Evolutionary conservation across 352 stramenopile species (phyloP).

Genomic region (Plasmopara viticola): DNA sequence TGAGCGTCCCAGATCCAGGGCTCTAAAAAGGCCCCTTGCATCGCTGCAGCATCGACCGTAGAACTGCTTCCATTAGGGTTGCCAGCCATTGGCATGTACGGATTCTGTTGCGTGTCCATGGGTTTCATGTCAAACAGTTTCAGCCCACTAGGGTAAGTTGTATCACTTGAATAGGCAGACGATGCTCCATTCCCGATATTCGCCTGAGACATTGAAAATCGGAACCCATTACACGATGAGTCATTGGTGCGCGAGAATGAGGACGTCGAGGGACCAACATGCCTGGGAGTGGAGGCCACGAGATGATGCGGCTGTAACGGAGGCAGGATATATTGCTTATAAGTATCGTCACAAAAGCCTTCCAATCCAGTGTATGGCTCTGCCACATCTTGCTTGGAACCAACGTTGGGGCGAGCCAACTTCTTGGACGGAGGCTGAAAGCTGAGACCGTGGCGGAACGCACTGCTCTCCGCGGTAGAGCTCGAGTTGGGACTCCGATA

Average conservation of each 20-base stretch:
- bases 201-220: slow-evolving; percentile 15
- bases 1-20: slow-evolving; percentile 60
- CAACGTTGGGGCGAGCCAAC: slow-evolving; percentile 29
- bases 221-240: slow-evolving; percentile 25
- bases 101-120: slow-evolving; percentile 25
- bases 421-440: slow-evolving; percentile 55
- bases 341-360: slow-evolving; percentile 42
- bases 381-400: slow-evolving; percentile 15
- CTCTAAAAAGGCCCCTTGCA: slow-evolving; percentile 50
- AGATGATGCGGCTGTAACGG: slow-evolving; percentile 38
- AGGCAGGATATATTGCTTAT: slow-evolving; percentile 44
- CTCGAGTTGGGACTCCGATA: slow-evolving; percentile 28
- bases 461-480: slow-evolving; percentile 18
- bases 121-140: slow-evolving; percentile 28
- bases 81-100: slow-evolving; percentile 15
- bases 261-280: slow-evolving; percentile 1
- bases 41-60: slow-evolving; percentile 25
- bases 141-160: slow-evolving; percentile 7
- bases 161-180: slow-evolving; percentile 5
- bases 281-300: slow-evolving; percentile 27
- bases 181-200: slow-evolving; percentile 1
- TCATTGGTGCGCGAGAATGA: slow-evolving; percentile 21
- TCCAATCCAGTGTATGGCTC: slow-evolving; percentile 35
- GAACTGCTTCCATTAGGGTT: slow-evolving; percentile 10
- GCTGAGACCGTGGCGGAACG: slow-evolving; percentile 21